Base-by-base conservation (phyloP, 805 yeast genomes). In the Candida mattraensis region DNA sequence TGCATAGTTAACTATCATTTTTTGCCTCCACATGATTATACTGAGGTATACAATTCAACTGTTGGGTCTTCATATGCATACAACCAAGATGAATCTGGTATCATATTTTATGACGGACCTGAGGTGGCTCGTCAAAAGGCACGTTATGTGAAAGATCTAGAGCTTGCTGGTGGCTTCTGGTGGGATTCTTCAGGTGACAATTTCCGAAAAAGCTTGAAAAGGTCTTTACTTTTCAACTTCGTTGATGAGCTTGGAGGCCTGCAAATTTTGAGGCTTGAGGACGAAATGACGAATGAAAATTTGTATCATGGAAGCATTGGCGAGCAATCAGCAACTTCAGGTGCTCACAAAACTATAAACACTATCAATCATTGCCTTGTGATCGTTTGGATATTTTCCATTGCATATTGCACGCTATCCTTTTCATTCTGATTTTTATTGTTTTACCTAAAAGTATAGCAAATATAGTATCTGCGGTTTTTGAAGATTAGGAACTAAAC, bases 171-270 rank as follows among this genome's bases (percentile, higher is more conserved):
- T 0, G 95, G 85, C 0, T 80, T 93, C 77, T 89, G 86, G 82
- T 91, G 98, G 98, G 97, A 91, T 51, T 81, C 95, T 0, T 72
- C 81, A 39, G 96, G 95, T 2, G 95, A 87, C 51, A 50, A 60
- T 2, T 51, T 30, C 28, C 53, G 60, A 30, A 21, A 24, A 2
- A 48, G 64, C 29, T 47, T 51, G 3, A 35, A 51, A 2, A 50
- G 65, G 22, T 73, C 80, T 0, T 54, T 78, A 18, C 48, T 79
- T 7, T 40, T 54, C n/a, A 62, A 60, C 3, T 80, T 76, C 60
- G 70, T 73, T 16, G 56, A 62, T 30, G 66, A 64, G 32, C 32
- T 70, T 5, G 67, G 58, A 6, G 58, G 63, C 1, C 17, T 43
- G 7, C 13, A 23, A 8, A 26, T 44, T 17, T 20, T 30, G 22